Evolutionary conservation across 2,329 filamentous ascomycete species (phyloP), one percentile per base, ranked within the genome.

Genomic region (Penicillium sp.): DNA sequence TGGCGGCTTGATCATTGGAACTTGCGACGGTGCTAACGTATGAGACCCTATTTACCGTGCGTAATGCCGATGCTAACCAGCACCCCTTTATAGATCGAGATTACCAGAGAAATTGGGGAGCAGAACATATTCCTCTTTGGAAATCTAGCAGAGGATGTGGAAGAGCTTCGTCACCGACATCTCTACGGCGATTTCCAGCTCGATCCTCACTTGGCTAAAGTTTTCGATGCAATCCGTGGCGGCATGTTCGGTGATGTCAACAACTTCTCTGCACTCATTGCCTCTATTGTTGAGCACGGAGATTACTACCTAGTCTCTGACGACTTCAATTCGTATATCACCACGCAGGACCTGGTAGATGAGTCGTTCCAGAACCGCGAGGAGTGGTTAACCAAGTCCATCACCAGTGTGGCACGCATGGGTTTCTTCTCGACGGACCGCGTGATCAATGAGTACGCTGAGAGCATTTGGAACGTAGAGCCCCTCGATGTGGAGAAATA

Each of bases 81-180:
- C 21, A 40, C 6, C 45, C 42, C 39, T 42, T 48, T 32, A 22
- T 52, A 84, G 86, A 95, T 95, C 69, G 90, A 96, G 75, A 97
- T 97, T 66, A 97, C 93, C 4, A 88, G 93, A 52, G 93, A 98
- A 72, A 87, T 97, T 64, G 88, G 90, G 62, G 89, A 97, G 65
- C 84, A 88, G 67, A 97, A 97, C 73, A 96, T 98, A 68, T 98
- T 98, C 82, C 81, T 98, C 60, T 97, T 98, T 67, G 93, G 93
- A 53, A 95, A 91, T 68, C 80, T 98, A 17, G 83, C 93, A 49
- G 93, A 98, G 70, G 89, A 97, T 61, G 93, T 98, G 35, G 93
- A 97, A 62, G 91, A 97, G 59, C 83, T 98, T 48, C 90, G 93
- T 43, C 89, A 97, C 71, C 77, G 79, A 19, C 91, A 97, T 75